These are phyloP conservation scores for Gastrolobium bilobum DNA, from an alignment of 306 rosid genomes.

Conservation along the genomic window DNA sequence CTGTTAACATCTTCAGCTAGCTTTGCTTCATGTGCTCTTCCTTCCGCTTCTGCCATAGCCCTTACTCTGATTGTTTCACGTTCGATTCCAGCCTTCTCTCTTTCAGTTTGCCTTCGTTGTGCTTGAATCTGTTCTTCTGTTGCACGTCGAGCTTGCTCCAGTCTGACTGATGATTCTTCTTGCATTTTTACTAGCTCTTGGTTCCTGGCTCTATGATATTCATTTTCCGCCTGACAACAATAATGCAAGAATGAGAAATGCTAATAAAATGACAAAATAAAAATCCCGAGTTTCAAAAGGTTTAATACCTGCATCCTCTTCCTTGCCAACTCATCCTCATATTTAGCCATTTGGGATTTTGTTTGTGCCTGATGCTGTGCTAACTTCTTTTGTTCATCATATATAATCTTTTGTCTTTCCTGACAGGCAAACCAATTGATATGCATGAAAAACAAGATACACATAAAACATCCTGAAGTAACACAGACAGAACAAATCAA, in stretches of 20 bases:
- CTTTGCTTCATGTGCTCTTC: conserved; percentile 92
- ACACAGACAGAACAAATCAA: conserved; percentile 16
- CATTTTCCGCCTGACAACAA: conserved; percentile 83
- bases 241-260: conserved; percentile 38
- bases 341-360: conserved; percentile 92
- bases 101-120: conserved; percentile 86
- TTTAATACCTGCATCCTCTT: conserved; percentile 88
- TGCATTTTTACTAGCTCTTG: conserved; percentile 94
- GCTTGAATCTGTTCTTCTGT: conserved; percentile 97
- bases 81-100: conserved; percentile 94
- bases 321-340: conserved; percentile 91
- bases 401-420: conserved; percentile 92
- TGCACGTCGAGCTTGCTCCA: conserved; percentile 92
- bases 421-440: conserved; percentile 52
- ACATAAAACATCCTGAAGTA: conserved; percentile 9
- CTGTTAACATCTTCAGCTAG: conserved; percentile 91
- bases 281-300: conserved; percentile 26
- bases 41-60: conserved; percentile 97
- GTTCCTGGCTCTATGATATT: conserved; percentile 84
- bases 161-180: conserved; percentile 92
- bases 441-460: background rate
- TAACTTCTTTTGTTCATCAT: conserved; percentile 94
- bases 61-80: conserved; percentile 90
- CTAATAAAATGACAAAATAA: background rate
- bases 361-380: conserved; percentile 95